phyloP scores from a whole-genome alignment of 2,329 filamentous ascomycete genomes.

The Cordyceps tenuipes region DNA sequence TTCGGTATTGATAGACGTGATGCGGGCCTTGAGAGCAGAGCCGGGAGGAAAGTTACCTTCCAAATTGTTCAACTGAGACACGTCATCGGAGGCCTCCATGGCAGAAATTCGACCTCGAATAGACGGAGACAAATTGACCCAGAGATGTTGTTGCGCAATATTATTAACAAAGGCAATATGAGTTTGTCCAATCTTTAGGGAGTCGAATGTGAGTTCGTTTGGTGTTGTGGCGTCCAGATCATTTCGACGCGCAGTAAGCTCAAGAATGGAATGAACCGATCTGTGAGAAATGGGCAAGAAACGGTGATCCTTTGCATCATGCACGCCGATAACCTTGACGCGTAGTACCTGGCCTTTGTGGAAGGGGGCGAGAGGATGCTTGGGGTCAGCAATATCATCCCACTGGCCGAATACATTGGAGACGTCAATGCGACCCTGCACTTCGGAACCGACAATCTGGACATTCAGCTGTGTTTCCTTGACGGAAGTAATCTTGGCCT shows the following conservation, averaged over 20 bases:
- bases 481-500: constrained; percentile 71
- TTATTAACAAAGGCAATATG: constrained; percentile 90
- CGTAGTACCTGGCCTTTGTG: constrained; percentile 60
- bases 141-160: constrained; percentile 66
- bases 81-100: constrained; percentile 80
- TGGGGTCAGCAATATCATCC: constrained; percentile 78
- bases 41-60: constrained; percentile 78
- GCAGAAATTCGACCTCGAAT: constrained; percentile 76
- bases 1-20: constrained; percentile 62
- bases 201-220: constrained; percentile 57
- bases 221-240: constrained; percentile 42
- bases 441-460: constrained; percentile 59
- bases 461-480: constrained; percentile 93
- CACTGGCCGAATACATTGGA: constrained; percentile 84
- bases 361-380: constrained; percentile 68
- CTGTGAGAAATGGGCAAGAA: constrained; percentile 89
- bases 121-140: constrained; percentile 84
- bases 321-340: constrained; percentile 75
- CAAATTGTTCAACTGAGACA: constrained; percentile 69
- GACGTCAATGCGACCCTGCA: constrained; percentile 87
- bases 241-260: constrained; percentile 74
- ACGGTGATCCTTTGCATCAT: constrained; percentile 81
- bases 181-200: constrained; percentile 61
- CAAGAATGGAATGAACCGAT: constrained; percentile 71
- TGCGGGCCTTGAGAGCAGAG: constrained; percentile 75